Base-by-base conservation (phyloP, 192 early-diverging fungal species). In the Gigaspora rosea region DNA sequence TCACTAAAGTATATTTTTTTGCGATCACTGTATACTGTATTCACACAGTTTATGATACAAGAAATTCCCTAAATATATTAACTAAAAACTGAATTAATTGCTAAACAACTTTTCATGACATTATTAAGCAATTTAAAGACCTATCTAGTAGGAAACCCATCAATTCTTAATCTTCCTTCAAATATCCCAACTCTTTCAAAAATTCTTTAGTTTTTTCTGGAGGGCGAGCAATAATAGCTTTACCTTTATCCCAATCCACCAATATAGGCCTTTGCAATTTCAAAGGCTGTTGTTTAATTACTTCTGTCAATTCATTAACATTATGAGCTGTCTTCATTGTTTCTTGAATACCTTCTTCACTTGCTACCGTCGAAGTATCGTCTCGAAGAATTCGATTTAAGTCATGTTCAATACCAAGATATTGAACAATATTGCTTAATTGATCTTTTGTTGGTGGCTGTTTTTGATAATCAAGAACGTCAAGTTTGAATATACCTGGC, bases 211-310 rank as follows among this genome's bases (percentile, higher is more conserved):
- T 7, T 57, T 72, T 72, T 35, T 72, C 71, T 16, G 71, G 51
- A 22, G 71, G 71, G n/a, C 71, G 71, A 72, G 71, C 71, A n/a
- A 72, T 72, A 33, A 72, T 72, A 20, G 71, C 71, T 57, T 20
- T 72, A n/a, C 71, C 71, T 41, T 72, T 72, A 22, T 72, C 15
- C 71, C 71, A 72, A 72, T 72, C 71, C 15, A 72, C 71, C 11
- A 72, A 15, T n/a, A 72, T 72, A 57, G 71, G 71, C 11, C 71
- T 54, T 58, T 72, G 71, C 16, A 72, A 46, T 3, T 11, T 72
- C 4, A 36, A 50, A 57, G 71, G 71, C 10, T 72, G 13, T 58
- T 72, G 27, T 72, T 72, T 58, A 35, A 72, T 13, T 2, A 72
- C 8, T 16, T 72, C 33, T 20, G 46, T 0, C 11, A 72, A 72